A percentile compares a stretch with the other conserved stretches of the same genome.
Conservation (phyloP, 2,329 filamentous ascomycete species). For the Paramyrothecium sp. region DNA sequence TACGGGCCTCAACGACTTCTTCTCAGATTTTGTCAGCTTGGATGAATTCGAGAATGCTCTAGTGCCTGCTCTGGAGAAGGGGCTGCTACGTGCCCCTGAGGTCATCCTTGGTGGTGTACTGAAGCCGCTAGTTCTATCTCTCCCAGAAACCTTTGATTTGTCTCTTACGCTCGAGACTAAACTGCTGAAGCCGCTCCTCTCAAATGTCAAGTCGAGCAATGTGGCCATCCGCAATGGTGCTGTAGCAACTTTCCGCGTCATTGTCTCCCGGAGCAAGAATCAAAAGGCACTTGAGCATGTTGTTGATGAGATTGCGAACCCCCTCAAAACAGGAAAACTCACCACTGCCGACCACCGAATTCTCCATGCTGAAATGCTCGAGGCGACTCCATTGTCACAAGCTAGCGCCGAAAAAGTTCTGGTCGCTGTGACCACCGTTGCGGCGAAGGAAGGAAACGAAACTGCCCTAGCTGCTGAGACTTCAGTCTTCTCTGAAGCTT, state of each 20-base stretch:
- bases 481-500: slow-evolving; percentile 64
- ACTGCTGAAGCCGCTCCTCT: slow-evolving; percentile 82
- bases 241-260: slow-evolving; percentile 67
- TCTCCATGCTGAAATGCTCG: slow-evolving; percentile 78
- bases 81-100: slow-evolving; percentile 84
- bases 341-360: slow-evolving; percentile 81
- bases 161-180: slow-evolving; percentile 70
- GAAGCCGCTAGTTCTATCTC: slow-evolving; percentile 66
- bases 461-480: slow-evolving; percentile 75
- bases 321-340: slow-evolving; percentile 81
- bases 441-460: slow-evolving; percentile 87
- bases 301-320: slow-evolving; percentile 73
- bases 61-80: slow-evolving; percentile 82
- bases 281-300: slow-evolving; percentile 61
- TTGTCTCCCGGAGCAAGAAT: slow-evolving; percentile 63
- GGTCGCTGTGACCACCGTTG: slow-evolving; percentile 63
- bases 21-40: slow-evolving; percentile 67
- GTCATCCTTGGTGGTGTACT: slow-evolving; percentile 80
- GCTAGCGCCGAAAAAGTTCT: slow-evolving; percentile 66
- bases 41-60: slow-evolving; percentile 76
- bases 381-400: slow-evolving; percentile 58
- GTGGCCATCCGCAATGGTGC: slow-evolving; percentile 72
- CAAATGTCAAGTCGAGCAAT: slow-evolving; percentile 90
- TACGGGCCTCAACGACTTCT: slow-evolving; percentile 77
- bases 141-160: slow-evolving; percentile 72